Evolutionary conservation across 1,139 yeast species (phyloP), one percentile per base, ranked within the genome.

Genomic region (Spathaspora sp.): DNA sequence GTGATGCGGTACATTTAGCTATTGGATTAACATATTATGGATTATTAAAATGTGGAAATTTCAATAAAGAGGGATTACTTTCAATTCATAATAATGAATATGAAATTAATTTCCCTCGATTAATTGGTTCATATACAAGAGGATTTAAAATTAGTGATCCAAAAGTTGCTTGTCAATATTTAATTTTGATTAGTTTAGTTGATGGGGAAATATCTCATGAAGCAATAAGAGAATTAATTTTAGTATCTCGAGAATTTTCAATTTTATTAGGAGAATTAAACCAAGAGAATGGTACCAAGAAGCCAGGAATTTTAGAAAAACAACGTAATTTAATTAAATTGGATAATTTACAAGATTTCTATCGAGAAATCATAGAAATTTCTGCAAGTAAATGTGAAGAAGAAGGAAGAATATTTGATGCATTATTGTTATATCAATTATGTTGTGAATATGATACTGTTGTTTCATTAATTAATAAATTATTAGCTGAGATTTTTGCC

Each of bases 371-470:
- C 41, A 83, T 95, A 6, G 95, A 87, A 58, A 82, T 82, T 50
- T 90, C 96, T 24, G 98, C 98, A 1, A 75, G 78, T 44, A 83
- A 82, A 56, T 96, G 98, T 26, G 95, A 89, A 59, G 95, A 89
- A 55, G 98, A 90, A 61, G 98, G 98, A 3, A 78, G 97, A 57
- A 76, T 84, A 4, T 82, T 87, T 51, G 98, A 95, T 61, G 89
- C 98, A 9, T 79, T 95, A 48, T 71, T 89, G 47, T 74, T 93
- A 47, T 93, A 89, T 61, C 97, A 91, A 68, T 77, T 91, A 52
- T 82, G 96, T 46, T 95, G 89, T 65, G 96, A 91, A 58, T 87
- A 86, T 63, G 88, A 88, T 60, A 84, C 89, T 25, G 98, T 89
- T n/a, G 80, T 91, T 11, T 65, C 78, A 1, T 78, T 89, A 50